These are phyloP conservation scores for Cyclotella baltica DNA, from an alignment of 108 stramenopile genomes.

Conservation along the genomic window DNA sequence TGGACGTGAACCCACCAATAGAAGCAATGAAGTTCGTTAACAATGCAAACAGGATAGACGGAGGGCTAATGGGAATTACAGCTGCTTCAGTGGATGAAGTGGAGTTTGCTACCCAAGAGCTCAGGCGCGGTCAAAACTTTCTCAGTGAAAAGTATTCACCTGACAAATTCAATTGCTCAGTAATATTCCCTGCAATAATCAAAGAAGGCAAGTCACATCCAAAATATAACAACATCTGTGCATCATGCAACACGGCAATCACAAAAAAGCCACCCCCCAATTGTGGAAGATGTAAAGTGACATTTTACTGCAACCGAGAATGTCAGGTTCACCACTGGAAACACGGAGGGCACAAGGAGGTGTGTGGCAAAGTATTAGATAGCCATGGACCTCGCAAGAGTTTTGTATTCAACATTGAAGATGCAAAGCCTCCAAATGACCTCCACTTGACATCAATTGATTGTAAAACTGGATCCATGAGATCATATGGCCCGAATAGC, in stretches of 20 bases:
- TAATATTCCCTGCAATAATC: not conserved
- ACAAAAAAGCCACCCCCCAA: not conserved
- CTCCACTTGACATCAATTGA: not conserved
- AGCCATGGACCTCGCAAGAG: not conserved
- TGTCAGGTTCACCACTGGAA: not conserved
- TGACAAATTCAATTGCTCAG: not conserved
- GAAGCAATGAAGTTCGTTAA: not conserved
- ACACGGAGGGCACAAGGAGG: not conserved
- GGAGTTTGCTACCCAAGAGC: not conserved
- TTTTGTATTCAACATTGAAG: slow-evolving; percentile 2
- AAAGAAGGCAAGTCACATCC: not conserved
- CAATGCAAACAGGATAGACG: not conserved
- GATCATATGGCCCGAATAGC: not conserved
- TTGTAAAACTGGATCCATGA: not conserved
- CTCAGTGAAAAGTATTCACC: not conserved
- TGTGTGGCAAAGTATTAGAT: slow-evolving; percentile 2
- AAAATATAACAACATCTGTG: not conserved
- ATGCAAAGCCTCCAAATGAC: not conserved
- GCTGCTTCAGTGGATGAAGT: slow-evolving; percentile 1
- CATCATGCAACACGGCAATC: not conserved
- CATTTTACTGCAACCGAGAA: slow-evolving; percentile 5
- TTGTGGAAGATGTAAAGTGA: not conserved
- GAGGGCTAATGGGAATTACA: not conserved
- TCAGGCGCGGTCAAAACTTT: not conserved
- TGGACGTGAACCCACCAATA: not conserved